Conservation (phyloP, 352 stramenopile genomes). For the Globisporangium middletonii region DNA sequence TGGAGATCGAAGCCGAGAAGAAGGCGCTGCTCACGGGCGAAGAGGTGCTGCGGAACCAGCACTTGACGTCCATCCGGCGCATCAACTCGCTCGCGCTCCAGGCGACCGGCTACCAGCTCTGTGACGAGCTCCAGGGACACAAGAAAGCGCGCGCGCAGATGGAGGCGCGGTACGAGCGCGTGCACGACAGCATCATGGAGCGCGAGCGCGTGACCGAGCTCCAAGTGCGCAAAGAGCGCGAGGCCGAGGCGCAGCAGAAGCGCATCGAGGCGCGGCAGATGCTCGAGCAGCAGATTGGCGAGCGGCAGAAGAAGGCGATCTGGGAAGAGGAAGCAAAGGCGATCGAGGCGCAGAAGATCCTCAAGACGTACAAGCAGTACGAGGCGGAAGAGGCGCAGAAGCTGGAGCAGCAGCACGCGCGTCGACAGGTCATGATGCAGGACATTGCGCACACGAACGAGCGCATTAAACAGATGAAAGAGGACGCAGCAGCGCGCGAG, state of each 20-base stretch:
- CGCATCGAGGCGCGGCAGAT: slow-evolving; percentile 55
- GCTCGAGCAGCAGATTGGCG: slow-evolving; percentile 66
- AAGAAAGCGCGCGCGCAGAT: slow-evolving; percentile 34
- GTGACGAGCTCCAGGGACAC: slow-evolving; percentile 41
- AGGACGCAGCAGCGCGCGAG: slow-evolving; percentile 31
- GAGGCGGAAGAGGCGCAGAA: slow-evolving; percentile 62
- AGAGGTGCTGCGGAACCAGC: slow-evolving; percentile 48
- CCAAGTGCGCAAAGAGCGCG: slow-evolving; percentile 35
- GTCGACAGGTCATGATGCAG: slow-evolving; percentile 32
- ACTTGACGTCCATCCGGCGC: slow-evolving; percentile 55
- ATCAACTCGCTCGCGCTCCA: slow-evolving; percentile 66
- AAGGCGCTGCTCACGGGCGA: slow-evolving; percentile 62
- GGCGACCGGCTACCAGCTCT: slow-evolving; percentile 57
- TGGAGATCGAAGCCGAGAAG: slow-evolving; percentile 61
- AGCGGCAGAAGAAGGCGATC: slow-evolving; percentile 60
- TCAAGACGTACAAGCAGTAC: slow-evolving; percentile 79
- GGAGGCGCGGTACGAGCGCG: slow-evolving; percentile 54
- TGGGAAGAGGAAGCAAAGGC: slow-evolving; percentile 75
- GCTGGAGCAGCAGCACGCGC: slow-evolving; percentile 37
- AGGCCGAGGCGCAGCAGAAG: slow-evolving; percentile 34
- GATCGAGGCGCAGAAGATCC: slow-evolving; percentile 71
- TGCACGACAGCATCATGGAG: slow-evolving; percentile 75
- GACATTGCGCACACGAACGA: slow-evolving; percentile 64
- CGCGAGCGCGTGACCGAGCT: slow-evolving; percentile 53
- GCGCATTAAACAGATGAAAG: slow-evolving; percentile 62